phyloP scores from a whole-genome alignment of 106 monocot genomes.

The Platanthera guangdongensis region DNA sequence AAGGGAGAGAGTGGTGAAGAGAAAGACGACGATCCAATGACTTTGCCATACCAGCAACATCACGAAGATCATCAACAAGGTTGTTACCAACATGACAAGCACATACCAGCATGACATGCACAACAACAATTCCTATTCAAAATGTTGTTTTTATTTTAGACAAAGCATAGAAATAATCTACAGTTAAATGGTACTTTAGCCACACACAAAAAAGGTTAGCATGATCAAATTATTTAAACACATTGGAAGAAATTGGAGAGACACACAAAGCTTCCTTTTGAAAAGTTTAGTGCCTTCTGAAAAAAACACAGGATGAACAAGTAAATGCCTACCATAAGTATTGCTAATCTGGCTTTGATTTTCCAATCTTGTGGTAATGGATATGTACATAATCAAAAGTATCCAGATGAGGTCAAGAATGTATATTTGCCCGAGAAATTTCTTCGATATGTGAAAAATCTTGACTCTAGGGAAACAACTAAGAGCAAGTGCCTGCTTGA shows the following conservation, averaged over 20 bases:
- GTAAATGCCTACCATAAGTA: conserved; percentile 59
- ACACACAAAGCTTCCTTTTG: no score
- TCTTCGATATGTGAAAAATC: conserved; percentile 86
- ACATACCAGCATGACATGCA: conserved; percentile 86
- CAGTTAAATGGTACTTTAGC: no score
- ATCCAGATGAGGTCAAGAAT: conserved; percentile 97
- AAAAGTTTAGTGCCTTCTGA: no score
- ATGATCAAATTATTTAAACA: no score
- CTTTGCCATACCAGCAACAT: conserved; percentile 83
- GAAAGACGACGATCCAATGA: conserved; percentile 62
- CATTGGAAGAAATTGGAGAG: no score
- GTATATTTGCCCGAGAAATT: conserved; percentile 89
- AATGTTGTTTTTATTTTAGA: background rate
- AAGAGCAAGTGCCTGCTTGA: conserved; percentile 84
- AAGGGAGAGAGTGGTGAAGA: conserved; percentile 56
- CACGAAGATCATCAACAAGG: conserved; percentile 71
- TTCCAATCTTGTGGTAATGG: conserved; percentile 85
- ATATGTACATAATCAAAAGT: conserved; percentile 84
- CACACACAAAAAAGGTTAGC: no score
- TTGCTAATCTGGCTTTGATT: conserved; percentile 95
- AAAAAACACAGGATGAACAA: no score
- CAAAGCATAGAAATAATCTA: no score
- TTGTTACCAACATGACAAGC: conserved; percentile 86
- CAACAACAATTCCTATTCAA: conserved; percentile 61
- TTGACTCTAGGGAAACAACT: conserved; percentile 94